phyloP scores from a whole-genome alignment of 768 basidiomycete species.

The Scleroderma citrinum region DNA sequence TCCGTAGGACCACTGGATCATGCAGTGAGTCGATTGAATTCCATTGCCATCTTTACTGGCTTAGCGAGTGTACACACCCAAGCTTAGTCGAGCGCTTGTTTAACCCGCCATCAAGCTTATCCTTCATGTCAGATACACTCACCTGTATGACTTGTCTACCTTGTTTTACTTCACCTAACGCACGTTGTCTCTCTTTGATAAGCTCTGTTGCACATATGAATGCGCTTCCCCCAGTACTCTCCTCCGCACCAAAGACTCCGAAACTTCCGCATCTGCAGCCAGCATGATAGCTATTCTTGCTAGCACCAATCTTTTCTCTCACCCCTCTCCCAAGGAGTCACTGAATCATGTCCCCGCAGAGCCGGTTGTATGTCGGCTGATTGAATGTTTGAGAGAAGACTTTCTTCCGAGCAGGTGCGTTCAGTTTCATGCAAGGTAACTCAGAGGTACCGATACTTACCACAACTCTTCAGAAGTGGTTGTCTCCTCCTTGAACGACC shows the following conservation, averaged over 20 bases:
- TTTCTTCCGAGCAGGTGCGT: constrained; percentile 18
- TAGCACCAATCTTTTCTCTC: constrained; percentile 15
- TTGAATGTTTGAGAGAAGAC: constrained; percentile 15
- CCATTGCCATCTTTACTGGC: background rate
- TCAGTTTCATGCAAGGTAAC: background rate
- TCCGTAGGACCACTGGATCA: constrained; percentile 24
- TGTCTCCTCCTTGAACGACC: constrained; percentile 9
- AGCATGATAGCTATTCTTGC: constrained; percentile 10
- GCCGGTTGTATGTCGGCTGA: constrained; percentile 13
- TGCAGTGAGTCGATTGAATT: constrained; percentile 20
- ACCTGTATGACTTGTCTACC: constrained; percentile 40
- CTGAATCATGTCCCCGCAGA: constrained; percentile 16
- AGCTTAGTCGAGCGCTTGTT: constrained; percentile 32
- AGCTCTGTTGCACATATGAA: background rate
- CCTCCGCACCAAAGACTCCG: constrained; percentile 18
- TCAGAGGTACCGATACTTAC: background rate
- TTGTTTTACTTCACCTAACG: constrained; percentile 42
- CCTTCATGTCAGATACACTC: constrained; percentile 9
- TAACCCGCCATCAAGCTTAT: constrained; percentile 10
- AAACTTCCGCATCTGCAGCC: constrained; percentile 11
- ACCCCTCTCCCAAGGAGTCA: constrained; percentile 8
- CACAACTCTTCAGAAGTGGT: constrained; percentile 12
- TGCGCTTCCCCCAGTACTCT: constrained; percentile 10
- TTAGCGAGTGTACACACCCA: background rate
- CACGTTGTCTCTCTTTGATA: constrained; percentile 25